Evolutionary conservation across 768 basidiomycete species (phyloP), one percentile per base, ranked within the genome.

Genomic region (Rhodocollybia butyracea): DNA sequence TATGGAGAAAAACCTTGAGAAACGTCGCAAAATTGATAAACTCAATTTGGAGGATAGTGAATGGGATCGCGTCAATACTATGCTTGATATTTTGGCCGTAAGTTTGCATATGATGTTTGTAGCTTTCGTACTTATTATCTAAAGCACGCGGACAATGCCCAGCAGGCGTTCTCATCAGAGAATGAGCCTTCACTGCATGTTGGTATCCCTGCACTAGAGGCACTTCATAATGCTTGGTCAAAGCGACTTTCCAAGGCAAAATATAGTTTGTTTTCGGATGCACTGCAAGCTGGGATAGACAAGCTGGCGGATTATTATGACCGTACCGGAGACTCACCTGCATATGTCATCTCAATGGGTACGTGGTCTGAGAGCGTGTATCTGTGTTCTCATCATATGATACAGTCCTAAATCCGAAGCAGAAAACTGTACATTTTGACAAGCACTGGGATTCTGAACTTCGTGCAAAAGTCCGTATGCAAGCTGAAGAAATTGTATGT

Each of bases 251-350:
- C n/a, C 32, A 0, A n/a, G 19, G 0, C n/a, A 50, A 60, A 65
- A 39, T 71, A 68, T 51, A 48, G 19, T 1, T 40, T 46, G 0
- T 70, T 70, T 57, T 12, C 17, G 19, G 2, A 34, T 40, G 68
- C 63, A 3, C 52, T 74, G 7, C 36, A 61, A 10, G 65, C 64
- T 1, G 74, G 61, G 1, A 50, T 63, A 21, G 45, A 57, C 1
- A 76, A 75, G 57, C 59, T 75, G 17, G 52, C 59, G 17, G 61
- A 69, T 24, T 73, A 75, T 52, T 73, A 75, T 56, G 58, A 68
- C 31, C 63, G 65, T 40, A 69, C 69, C 3, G 56, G 55, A 2
- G 67, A 70, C 15, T 66, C 62, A 5, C 61, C 67, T 54, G 68
- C 68, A 10, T 68, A 71, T 53, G 63, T 70, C 10, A 54, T 73